Evolutionary conservation across 371 early-diverging fungal genomes (phyloP).

Genomic region (Rhizopus stolonifer): DNA sequence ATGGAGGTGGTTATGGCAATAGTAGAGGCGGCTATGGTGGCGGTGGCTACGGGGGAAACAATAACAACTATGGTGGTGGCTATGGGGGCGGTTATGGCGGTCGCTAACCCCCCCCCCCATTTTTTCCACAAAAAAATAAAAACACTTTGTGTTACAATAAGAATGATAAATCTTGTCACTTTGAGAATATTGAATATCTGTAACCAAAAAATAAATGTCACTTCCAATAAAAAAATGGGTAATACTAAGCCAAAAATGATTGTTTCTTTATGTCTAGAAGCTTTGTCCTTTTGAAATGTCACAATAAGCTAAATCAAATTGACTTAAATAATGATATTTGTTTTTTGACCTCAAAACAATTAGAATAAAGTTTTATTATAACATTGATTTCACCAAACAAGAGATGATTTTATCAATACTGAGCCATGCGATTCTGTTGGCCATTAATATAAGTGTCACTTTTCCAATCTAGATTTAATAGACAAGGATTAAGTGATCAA

Average conservation of each 20-base stretch:
- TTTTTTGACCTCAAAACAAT: not conserved
- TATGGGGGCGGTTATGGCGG: slow-evolving; percentile 19
- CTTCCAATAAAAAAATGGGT: no score
- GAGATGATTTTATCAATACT: slow-evolving; percentile 3
- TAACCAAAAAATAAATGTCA: no score
- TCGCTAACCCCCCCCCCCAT: no score
- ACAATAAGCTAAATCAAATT: no score
- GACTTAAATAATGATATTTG: no score
- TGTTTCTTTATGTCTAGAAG: not conserved
- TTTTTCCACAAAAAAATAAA: no score
- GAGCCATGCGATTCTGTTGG: slow-evolving; percentile 1
- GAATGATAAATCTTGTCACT: no score
- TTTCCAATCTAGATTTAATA: slow-evolving; percentile 4
- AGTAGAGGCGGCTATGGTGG: slow-evolving; percentile 24
- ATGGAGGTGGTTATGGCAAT: slow-evolving; percentile 20
- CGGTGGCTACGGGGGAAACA: no score
- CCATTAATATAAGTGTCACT: slow-evolving; percentile 3
- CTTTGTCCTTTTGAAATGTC: not conserved
- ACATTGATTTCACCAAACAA: slow-evolving; percentile 6
- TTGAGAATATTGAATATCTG: no score
- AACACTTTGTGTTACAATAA: no score
- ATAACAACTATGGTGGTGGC: slow-evolving; percentile 6
- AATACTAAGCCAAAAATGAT: no score
- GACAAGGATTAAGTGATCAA: not conserved
- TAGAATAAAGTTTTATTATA: no score